Evolutionary conservation across 2,329 filamentous ascomycete genomes (phyloP).

Genomic region (Verticillium longisporum): DNA sequence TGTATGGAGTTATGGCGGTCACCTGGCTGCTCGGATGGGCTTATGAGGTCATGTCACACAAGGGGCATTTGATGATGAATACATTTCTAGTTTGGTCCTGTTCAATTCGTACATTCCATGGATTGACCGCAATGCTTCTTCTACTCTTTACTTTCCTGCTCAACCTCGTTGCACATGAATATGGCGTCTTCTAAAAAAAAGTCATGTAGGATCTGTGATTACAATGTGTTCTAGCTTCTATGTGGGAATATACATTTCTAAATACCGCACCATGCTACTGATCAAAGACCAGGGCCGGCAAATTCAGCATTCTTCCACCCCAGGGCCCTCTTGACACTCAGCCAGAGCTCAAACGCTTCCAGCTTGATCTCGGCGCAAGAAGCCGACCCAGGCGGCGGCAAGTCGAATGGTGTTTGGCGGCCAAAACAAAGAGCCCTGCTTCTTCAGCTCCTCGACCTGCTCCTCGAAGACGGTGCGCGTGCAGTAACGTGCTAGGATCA

Average conservation of each 20-base stretch:
- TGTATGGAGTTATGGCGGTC: not conserved
- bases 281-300: constrained; percentile 1
- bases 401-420: constrained; percentile 49
- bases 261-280: not conserved
- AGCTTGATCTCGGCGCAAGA: constrained; percentile 53
- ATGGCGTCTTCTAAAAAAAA: not conserved
- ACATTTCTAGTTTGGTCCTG: not conserved
- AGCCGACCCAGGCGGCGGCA: constrained; percentile 50
- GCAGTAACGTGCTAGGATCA: constrained; percentile 65
- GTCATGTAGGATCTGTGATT: not conserved
- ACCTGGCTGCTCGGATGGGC: not conserved
- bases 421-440: constrained; percentile 48
- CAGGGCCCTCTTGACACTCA: constrained; percentile 44
- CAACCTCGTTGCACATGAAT: not conserved
- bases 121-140: no score
- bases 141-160: no score
- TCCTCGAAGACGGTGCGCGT: constrained; percentile 60
- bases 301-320: constrained; percentile 18
- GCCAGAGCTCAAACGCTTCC: constrained; percentile 56
- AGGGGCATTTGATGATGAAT: not conserved
- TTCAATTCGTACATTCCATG: no score
- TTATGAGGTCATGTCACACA: not conserved
- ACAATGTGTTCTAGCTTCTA: not conserved
- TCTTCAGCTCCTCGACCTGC: constrained; percentile 50
- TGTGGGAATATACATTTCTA: not conserved